Base-by-base conservation (phyloP, 306 rosid genomes). In the Acmispon strigosus region DNA sequence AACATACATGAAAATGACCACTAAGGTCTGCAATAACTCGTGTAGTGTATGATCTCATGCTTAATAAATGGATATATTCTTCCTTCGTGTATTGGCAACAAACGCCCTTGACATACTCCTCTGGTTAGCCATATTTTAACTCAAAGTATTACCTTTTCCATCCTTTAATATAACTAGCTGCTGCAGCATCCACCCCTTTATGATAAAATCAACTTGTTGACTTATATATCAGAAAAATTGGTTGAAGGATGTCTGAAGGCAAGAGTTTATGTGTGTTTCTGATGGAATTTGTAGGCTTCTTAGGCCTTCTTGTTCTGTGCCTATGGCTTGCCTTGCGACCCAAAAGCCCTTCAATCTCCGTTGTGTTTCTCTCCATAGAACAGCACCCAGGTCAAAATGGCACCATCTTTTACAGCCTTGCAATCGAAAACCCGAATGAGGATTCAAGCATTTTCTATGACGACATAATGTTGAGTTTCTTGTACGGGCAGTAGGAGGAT, bases 301-400 rank as follows among this genome's bases (percentile, higher is more conserved):
- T 81, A 60, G 82, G 87, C 19, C 54, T 80, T 19, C 54, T 78
- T 13, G 82, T 69, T 53, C 13, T 86, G 10, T 50, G 69, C 37
- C 69, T 83, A 15, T 83, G 86, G 90, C 72, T 83, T 18, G 6
- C 56, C 15, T 58, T 80, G 47, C 83, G 81, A 73, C 90, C 86
- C 39, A 53, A 50, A 15, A 6, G 52, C 34, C 86, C 87, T 2
- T 49, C 51, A 14, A 80, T 59, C 65, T 66, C 82, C 69, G 65
- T 86, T 43, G 8, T 42, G 9, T 78, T 17, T 76, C 14, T 86
- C 64, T 75, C 79, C 66, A 15, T 81, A 16, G 77, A 82, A 7
- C 53, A 29, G 8, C 61, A 74, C 69, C 48, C 62, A 3, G 34
- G 14, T 53, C 55, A 34, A 59, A 86, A 83, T 8, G 74, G 62